Conservation (phyloP, 352 stramenopile species). For the Globisporangium polare region DNA sequence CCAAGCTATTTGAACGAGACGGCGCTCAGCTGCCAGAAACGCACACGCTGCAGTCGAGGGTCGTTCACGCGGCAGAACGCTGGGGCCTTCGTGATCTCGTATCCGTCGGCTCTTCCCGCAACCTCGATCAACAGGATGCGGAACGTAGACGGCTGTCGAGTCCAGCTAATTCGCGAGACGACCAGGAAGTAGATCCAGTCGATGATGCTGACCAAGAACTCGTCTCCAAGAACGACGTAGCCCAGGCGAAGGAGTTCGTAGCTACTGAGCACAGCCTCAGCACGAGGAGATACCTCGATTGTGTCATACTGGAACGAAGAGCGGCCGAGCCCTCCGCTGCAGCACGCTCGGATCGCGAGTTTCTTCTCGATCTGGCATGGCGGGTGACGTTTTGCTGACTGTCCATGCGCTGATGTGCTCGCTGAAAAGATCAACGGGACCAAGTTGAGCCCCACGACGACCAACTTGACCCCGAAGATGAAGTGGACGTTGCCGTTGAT, state of each 20-base stretch:
- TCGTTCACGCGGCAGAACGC: background rate
- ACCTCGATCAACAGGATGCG: background rate
- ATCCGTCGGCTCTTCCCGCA: background rate
- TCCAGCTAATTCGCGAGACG: background rate
- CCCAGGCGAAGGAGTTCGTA: constrained; percentile 7
- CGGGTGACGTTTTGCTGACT: background rate
- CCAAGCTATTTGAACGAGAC: background rate
- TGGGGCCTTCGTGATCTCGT: background rate
- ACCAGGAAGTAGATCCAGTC: constrained; percentile 2
- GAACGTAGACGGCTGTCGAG: background rate
- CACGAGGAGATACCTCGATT: background rate
- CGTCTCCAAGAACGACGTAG: constrained; percentile 4
- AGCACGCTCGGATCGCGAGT: background rate
- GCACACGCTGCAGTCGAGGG: background rate
- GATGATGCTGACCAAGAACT: background rate
- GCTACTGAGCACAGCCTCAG: background rate
- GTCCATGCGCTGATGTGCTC: background rate
- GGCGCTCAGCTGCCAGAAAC: background rate
- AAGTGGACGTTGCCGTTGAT: constrained; percentile 14
- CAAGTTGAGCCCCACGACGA: constrained; percentile 8
- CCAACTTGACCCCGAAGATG: constrained; percentile 18
- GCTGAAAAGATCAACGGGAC: background rate
- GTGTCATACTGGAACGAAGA: background rate
- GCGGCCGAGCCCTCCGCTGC: background rate
- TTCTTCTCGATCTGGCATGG: background rate